Evolutionary conservation across 306 rosid species (phyloP).

Genomic region (Prunus armeniaca): DNA sequence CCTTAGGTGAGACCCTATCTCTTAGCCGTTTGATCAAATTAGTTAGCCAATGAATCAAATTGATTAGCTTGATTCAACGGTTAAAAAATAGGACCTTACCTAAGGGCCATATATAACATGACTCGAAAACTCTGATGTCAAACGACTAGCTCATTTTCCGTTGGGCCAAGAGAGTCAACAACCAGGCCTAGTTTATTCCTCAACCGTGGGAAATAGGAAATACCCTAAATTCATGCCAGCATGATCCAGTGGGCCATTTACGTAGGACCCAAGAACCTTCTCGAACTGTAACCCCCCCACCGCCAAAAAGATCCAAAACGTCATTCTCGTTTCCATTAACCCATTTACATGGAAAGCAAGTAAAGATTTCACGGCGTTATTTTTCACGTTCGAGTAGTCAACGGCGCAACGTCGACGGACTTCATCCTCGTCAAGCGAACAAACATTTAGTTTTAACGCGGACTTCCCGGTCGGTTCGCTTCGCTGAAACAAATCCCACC

Average conservation of each 20-base stretch:
- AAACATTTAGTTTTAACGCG: not conserved
- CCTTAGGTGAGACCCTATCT: accelerated
- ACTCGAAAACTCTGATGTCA: no score
- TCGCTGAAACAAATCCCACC: not conserved
- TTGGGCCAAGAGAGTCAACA: not conserved
- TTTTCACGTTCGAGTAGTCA: not conserved
- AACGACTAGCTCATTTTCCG: not conserved
- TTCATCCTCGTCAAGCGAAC: not conserved
- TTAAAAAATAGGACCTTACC: accelerated
- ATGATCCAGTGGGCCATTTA: not conserved
- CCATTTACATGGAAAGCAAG: not conserved
- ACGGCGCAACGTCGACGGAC: not conserved
- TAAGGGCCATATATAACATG: no score
- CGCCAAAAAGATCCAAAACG: constrained; percentile 3
- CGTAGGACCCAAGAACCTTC: constrained; percentile 1
- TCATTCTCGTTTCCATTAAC: not conserved
- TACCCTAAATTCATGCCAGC: not conserved
- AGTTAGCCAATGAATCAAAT: no score
- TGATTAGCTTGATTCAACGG: accelerated
- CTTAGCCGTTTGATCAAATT: accelerated
- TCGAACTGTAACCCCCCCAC: not conserved
- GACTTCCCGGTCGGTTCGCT: not conserved
- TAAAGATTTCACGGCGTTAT: not conserved
- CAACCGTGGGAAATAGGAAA: no score
- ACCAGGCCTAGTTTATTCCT: no score